A percentile compares a stretch with the other conserved stretches of the same genome.
Evolutionary conservation across 768 basidiomycete species (phyloP).

Genomic region (Leccinum subgranulosum): DNA sequence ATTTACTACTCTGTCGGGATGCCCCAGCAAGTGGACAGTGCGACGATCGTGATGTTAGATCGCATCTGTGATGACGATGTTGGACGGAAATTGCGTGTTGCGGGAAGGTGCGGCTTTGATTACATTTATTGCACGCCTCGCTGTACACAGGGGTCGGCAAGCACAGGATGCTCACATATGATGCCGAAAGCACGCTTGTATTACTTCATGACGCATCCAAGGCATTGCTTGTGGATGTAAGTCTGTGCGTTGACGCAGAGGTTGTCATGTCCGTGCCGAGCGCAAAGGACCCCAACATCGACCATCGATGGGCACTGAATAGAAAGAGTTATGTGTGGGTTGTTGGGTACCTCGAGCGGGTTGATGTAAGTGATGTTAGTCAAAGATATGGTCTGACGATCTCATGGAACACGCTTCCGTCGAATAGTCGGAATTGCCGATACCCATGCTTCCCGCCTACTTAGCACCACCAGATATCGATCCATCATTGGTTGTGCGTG

Average conservation of each 20-base stretch:
- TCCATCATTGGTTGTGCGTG: conserved; percentile 48
- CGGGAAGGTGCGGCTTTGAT: conserved; percentile 48
- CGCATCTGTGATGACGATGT: conserved; percentile 37
- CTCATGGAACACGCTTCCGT: conserved; percentile 14
- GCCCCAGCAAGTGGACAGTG: conserved; percentile 49
- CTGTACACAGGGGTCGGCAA: conserved; percentile 7
- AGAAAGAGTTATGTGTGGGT: conserved; percentile 48
- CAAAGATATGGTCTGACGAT: conserved; percentile 4
- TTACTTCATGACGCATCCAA: conserved; percentile 47
- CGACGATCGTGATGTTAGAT: conserved; percentile 42
- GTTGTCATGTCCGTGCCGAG: conserved; percentile 12
- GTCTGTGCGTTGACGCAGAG: conserved; percentile 44
- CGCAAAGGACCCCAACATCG: conserved; percentile 5
- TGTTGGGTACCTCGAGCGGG: conserved; percentile 56
- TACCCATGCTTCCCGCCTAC: conserved; percentile 43
- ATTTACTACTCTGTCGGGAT: conserved; percentile 26
- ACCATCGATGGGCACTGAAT: conserved; percentile 50
- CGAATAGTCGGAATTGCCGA: conserved; percentile 37
- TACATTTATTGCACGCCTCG: conserved; percentile 14
- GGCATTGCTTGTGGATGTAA: conserved; percentile 57
- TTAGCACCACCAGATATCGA: conserved; percentile 40
- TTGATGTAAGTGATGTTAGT: conserved; percentile 36
- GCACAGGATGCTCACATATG: conserved; percentile 56
- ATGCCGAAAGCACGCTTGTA: conserved; percentile 43
- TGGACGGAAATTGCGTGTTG: conserved; percentile 55